These are phyloP conservation scores for Sutorius eximius DNA, from an alignment of 1,284 basidiomycete genomes.

Conservation along the genomic window DNA sequence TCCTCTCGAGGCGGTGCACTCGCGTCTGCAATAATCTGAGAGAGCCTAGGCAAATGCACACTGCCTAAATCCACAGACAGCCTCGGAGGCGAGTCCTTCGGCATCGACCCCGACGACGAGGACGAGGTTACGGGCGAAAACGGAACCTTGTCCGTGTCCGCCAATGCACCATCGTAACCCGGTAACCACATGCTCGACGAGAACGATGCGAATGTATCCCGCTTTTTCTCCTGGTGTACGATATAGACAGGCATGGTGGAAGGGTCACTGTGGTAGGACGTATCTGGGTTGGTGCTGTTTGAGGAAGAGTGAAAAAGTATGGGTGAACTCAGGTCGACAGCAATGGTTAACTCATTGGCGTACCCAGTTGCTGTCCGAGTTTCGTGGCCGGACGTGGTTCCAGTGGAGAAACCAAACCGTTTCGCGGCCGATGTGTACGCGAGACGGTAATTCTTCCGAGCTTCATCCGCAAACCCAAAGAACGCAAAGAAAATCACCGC, in stretches of 20 bases:
- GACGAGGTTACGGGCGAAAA: conserved; percentile 24
- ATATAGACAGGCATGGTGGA: conserved; percentile 42
- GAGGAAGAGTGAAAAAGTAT: background rate
- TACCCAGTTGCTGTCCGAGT: conserved; percentile 38
- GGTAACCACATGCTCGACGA: conserved; percentile 41
- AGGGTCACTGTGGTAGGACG: conserved; percentile 20
- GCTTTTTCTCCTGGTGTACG: conserved; percentile 41
- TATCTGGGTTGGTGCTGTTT: conserved; percentile 31
- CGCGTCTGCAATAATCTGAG: conserved; percentile 11
- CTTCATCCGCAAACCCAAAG: conserved; percentile 71
- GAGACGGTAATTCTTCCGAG: conserved; percentile 53
- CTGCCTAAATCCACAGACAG: conserved; percentile 20
- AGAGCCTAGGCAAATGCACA: conserved; percentile 20
- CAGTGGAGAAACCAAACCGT: conserved; percentile 44
- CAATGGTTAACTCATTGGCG: conserved; percentile 19
- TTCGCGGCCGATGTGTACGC: conserved; percentile 47
- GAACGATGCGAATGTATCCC: conserved; percentile 47
- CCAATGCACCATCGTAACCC: conserved; percentile 38
- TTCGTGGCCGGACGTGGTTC: conserved; percentile 28
- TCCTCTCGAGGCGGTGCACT: conserved; percentile 22
- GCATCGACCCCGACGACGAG: conserved; percentile 24
- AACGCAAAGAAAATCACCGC: conserved; percentile 61
- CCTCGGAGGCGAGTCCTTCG: conserved; percentile 29
- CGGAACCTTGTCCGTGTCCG: conserved; percentile 32
- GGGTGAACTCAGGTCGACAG: conserved; percentile 9